Evolutionary conservation across 2,329 filamentous ascomycete genomes (phyloP).

Genomic region (Taxawa tesnikishii): DNA sequence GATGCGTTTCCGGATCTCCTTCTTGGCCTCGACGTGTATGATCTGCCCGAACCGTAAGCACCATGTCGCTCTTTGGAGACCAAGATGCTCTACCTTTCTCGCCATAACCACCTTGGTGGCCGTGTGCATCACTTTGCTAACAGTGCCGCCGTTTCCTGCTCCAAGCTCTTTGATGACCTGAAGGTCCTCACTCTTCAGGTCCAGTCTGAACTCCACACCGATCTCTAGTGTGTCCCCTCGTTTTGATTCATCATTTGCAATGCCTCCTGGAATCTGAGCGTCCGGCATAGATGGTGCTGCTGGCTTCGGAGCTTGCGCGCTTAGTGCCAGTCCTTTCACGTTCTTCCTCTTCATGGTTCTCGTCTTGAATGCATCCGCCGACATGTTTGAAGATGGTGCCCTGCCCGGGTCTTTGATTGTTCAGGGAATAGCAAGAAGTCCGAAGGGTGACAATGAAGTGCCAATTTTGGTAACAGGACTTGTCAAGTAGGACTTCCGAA

Average conservation of each 20-base stretch:
- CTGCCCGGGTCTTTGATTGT: not conserved
- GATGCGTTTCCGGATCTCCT: slow-evolving; percentile 92
- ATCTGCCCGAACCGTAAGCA: slow-evolving; percentile 44
- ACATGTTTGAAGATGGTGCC: too few species aligned
- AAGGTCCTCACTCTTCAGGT: slow-evolving; percentile 82
- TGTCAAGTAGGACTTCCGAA: too few species aligned
- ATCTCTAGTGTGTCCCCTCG: slow-evolving; percentile 74
- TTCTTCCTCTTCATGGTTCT: slow-evolving; percentile 98
- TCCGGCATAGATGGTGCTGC: slow-evolving; percentile 63
- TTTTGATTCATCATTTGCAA: slow-evolving; percentile 44
- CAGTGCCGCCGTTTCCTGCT: slow-evolving; percentile 91
- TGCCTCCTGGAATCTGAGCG: slow-evolving; percentile 45
- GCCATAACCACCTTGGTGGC: slow-evolving; percentile 96
- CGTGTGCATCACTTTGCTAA: slow-evolving; percentile 94
- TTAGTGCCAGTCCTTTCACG: slow-evolving; percentile 87
- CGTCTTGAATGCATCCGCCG: slow-evolving; percentile 51
- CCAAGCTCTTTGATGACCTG: slow-evolving; percentile 90
- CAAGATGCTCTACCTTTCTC: slow-evolving; percentile 58
- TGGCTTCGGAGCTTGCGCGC: slow-evolving; percentile 59
- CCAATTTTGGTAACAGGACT: too few species aligned
- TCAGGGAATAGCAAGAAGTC: not conserved
- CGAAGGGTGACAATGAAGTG: too few species aligned
- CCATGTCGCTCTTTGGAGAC: not conserved
- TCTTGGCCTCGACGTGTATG: slow-evolving; percentile 96
- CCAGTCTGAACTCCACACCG: slow-evolving; percentile 90